These are phyloP conservation scores for Suillus subluteus DNA, from an alignment of 768 basidiomycete genomes.

Conservation along the genomic window DNA sequence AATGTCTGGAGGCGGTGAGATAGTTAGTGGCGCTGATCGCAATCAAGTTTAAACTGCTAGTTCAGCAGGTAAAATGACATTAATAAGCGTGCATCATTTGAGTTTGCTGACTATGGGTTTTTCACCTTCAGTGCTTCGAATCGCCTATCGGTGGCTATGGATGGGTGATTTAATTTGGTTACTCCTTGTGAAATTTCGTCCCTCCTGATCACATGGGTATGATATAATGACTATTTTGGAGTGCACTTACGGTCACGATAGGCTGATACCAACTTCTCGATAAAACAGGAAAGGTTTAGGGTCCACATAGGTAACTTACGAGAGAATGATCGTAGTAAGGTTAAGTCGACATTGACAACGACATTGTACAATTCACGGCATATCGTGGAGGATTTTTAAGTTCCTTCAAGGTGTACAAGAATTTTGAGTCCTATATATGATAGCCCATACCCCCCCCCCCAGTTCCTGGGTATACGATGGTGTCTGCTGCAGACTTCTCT, in stretches of 20 bases:
- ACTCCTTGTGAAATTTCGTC: background rate
- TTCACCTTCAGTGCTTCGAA: background rate
- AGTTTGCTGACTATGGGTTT: background rate
- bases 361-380: too few relatives aligned
- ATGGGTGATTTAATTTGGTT: background rate
- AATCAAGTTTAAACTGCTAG: background rate
- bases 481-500: conserved; percentile 15
- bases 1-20: background rate
- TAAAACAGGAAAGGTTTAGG: background rate
- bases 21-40: background rate
- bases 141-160: background rate
- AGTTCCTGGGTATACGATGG: conserved; percentile 6
- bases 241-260: background rate
- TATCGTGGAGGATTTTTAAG: background rate
- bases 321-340: background rate
- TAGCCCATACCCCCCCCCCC: background rate
- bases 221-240: background rate
- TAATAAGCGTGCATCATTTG: background rate
- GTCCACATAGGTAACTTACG: background rate
- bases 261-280: background rate
- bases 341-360: background rate
- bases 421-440: background rate
- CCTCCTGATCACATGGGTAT: background rate
- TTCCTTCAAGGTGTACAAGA: background rate
- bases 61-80: background rate